These are phyloP conservation scores for Bassia scoparia DNA, from an alignment of 148 eudicot genomes.

Conservation along the genomic window DNA sequence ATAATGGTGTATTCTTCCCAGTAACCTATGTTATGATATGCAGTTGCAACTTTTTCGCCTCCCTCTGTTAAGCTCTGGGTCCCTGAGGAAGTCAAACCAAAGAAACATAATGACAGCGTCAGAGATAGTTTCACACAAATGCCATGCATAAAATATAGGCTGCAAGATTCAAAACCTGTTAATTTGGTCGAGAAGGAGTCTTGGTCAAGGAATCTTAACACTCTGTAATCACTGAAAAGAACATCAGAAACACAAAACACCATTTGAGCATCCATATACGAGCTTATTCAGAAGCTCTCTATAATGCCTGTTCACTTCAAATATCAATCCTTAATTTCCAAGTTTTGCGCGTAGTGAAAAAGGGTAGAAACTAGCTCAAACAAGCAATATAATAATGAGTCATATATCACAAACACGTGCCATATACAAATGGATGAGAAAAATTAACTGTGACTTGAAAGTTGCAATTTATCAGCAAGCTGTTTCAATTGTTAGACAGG, in stretches of 20 bases:
- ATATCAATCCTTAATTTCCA: background rate
- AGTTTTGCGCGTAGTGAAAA: background rate
- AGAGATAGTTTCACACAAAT: background rate
- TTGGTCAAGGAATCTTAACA: slow-evolving; percentile 84
- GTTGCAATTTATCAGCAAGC: no score
- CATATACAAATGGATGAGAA: background rate
- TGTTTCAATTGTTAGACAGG: background rate
- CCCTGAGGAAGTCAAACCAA: slow-evolving; percentile 28
- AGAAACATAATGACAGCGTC: background rate
- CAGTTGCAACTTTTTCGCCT: slow-evolving; percentile 25
- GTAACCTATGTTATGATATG: slow-evolving; percentile 12
- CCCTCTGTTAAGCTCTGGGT: slow-evolving; percentile 41
- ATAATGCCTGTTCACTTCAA: background rate
- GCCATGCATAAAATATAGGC: slow-evolving; percentile 3
- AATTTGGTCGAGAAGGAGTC: slow-evolving; percentile 90
- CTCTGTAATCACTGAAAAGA: slow-evolving; percentile 76
- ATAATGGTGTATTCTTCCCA: background rate
- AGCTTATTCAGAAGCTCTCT: background rate
- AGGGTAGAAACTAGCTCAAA: background rate
- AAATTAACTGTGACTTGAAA: background rate
- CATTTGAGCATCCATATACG: slow-evolving; percentile 2
- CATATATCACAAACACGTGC: background rate
- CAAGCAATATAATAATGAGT: background rate
- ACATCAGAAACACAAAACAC: background rate
- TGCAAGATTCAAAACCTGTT: slow-evolving; percentile 49